phyloP scores from a whole-genome alignment of 228 moss, liverwort and hornwort genomes.

The Sphagnum magellanicum region DNA sequence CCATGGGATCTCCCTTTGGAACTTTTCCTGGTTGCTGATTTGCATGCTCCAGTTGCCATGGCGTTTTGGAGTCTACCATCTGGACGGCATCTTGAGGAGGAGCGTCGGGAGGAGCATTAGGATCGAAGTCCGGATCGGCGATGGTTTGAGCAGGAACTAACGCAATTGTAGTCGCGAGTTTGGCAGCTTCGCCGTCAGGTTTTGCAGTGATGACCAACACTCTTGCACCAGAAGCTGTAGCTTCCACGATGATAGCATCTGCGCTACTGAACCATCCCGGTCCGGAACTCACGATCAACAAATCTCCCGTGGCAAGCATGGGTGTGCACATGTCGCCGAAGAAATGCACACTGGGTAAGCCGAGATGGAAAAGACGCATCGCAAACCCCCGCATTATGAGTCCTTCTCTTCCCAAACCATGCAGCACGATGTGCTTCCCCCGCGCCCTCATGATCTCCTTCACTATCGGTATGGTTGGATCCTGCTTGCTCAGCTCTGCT shows the following conservation, averaged over 20 bases:
- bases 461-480: constrained; percentile 34
- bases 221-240: constrained; percentile 37
- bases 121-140: constrained; percentile 30
- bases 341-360: constrained; percentile 37
- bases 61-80: constrained; percentile 40
- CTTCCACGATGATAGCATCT: constrained; percentile 31
- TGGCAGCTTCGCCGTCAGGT: constrained; percentile 32
- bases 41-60: constrained; percentile 27
- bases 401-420: constrained; percentile 43
- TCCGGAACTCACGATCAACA: constrained; percentile 40
- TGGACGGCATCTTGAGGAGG: constrained; percentile 18
- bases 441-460: constrained; percentile 49
- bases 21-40: constrained; percentile 17
- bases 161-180: constrained; percentile 28
- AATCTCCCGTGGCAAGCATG: constrained; percentile 23
- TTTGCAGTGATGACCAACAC: constrained; percentile 45
- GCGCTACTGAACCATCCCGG: constrained; percentile 44
- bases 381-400: constrained; percentile 49
- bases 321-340: constrained; percentile 54
- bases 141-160: constrained; percentile 41
- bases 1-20: constrained; percentile 21
- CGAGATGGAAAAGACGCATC: constrained; percentile 49
- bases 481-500: constrained; percentile 31
- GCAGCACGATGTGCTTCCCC: constrained; percentile 33
- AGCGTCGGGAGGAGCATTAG: background rate